Evolutionary conservation across 306 rosid genomes (phyloP).

Genomic region (Abrus precatorius): DNA sequence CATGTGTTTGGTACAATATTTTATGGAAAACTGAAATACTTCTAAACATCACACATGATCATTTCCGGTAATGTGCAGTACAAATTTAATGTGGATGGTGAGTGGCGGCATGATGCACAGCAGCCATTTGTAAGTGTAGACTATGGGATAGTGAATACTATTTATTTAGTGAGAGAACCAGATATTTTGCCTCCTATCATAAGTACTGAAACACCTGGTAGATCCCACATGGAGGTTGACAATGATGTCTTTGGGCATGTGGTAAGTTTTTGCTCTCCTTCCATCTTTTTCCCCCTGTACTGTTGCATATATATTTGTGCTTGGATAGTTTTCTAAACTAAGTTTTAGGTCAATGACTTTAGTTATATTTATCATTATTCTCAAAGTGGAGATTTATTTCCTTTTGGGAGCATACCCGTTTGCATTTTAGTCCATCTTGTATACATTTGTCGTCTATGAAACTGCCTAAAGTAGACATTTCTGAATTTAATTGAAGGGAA

Average conservation of each 20-base stretch:
- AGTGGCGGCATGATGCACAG: constrained; percentile 83
- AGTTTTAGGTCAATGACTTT: not conserved
- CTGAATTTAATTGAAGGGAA: constrained; percentile 24
- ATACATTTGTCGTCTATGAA: constrained; percentile 20
- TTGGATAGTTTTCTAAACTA: constrained; percentile 30
- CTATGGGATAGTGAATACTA: constrained; percentile 68
- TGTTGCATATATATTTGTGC: constrained; percentile 23
- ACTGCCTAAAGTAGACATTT: constrained; percentile 18
- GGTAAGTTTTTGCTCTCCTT: constrained; percentile 52
- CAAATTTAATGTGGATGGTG: constrained; percentile 81
- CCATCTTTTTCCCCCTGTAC: constrained; percentile 6
- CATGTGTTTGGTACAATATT: not conserved
- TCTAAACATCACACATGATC: constrained; percentile 30
- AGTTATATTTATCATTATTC: not conserved
- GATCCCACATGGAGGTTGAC: constrained; percentile 79
- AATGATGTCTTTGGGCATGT: constrained; percentile 47
- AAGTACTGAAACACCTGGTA: constrained; percentile 54
- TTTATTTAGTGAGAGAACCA: constrained; percentile 57
- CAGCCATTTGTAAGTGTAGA: constrained; percentile 59
- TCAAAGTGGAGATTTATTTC: constrained; percentile 21
- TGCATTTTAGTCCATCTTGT: constrained; percentile 19
- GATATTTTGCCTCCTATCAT: constrained; percentile 48
- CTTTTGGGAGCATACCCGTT: constrained; percentile 8
- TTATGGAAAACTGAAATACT: constrained; percentile 12
- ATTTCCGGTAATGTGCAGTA: constrained; percentile 61